These are phyloP conservation scores for Fusarium humuli DNA, from an alignment of 2,329 filamentous ascomycete species.

Conservation along the genomic window DNA sequence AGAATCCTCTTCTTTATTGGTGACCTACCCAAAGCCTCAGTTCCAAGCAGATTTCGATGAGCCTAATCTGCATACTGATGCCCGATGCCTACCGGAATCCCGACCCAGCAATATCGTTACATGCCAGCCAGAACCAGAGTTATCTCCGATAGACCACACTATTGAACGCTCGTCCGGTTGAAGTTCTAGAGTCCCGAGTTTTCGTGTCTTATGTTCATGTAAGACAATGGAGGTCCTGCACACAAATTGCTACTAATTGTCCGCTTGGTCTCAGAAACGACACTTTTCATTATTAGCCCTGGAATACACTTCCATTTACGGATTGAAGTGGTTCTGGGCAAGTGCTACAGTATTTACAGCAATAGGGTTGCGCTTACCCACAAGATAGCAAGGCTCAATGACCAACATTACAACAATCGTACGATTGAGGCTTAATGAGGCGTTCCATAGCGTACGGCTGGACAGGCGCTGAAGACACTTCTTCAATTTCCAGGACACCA, in stretches of 20 bases:
- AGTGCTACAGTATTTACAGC: background rate
- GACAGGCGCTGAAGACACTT: slow-evolving; percentile 17
- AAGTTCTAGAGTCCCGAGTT: background rate
- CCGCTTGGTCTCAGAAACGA: background rate
- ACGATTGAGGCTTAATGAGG: slow-evolving; percentile 30
- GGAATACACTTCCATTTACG: background rate
- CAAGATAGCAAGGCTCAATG: background rate
- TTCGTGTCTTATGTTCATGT: background rate
- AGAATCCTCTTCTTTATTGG: background rate
- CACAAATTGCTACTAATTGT: background rate
- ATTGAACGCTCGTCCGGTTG: background rate
- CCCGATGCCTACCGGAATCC: background rate
- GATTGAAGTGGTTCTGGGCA: background rate
- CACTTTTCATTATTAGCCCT: background rate
- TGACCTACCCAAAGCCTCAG: background rate
- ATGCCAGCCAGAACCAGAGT: background rate
- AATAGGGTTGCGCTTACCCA: background rate
- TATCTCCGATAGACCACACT: background rate
- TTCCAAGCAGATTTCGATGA: background rate
- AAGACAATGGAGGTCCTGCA: background rate
- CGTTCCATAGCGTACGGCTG: slow-evolving; percentile 12
- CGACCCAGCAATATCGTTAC: background rate
- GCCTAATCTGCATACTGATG: background rate
- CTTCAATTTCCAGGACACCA: slow-evolving; percentile 13
- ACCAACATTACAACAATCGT: slow-evolving; percentile 26